These are phyloP conservation scores for Axilococcus clingmanii DNA, from an alignment of 139 green algal species.

Conservation along the genomic window DNA sequence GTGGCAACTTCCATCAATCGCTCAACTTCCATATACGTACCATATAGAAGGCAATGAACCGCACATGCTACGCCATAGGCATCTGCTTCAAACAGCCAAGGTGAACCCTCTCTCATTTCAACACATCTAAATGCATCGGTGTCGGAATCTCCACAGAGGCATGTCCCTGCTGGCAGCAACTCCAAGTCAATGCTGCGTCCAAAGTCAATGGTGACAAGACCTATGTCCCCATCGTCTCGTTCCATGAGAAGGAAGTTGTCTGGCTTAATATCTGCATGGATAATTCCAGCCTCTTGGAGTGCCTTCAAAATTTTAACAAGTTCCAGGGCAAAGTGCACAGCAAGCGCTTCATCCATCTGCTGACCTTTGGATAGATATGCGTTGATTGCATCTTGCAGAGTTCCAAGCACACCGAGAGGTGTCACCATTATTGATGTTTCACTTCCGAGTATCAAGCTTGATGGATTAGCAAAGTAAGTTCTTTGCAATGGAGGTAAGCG, in stretches of 20 bases:
- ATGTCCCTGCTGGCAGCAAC: constrained; percentile 21
- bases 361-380: constrained; percentile 15
- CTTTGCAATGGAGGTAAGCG: background rate
- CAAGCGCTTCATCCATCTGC: constrained; percentile 4
- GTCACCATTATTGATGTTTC: constrained; percentile 21
- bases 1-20: constrained; percentile 10
- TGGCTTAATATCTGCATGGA: constrained; percentile 40
- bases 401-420: constrained; percentile 20
- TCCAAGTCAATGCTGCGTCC: constrained; percentile 35
- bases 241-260: constrained; percentile 36
- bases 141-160: constrained; percentile 19
- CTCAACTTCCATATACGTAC: constrained; percentile 41
- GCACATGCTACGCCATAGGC: constrained; percentile 22
- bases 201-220: constrained; percentile 40
- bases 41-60: constrained; percentile 34
- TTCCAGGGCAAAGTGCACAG: background rate
- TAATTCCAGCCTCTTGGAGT: constrained; percentile 8
- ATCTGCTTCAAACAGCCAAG: constrained; percentile 36
- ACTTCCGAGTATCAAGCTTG: constrained; percentile 12
- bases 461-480: constrained; percentile 13
- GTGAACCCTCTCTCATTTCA: constrained; percentile 33
- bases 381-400: constrained; percentile 39
- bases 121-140: constrained; percentile 41
- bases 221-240: constrained; percentile 3
- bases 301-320: constrained; percentile 2